Evolutionary conservation across 192 early-diverging fungal genomes (phyloP), one percentile per base, ranked within the genome.

Genomic region (Blastocladiella britannica): DNA sequence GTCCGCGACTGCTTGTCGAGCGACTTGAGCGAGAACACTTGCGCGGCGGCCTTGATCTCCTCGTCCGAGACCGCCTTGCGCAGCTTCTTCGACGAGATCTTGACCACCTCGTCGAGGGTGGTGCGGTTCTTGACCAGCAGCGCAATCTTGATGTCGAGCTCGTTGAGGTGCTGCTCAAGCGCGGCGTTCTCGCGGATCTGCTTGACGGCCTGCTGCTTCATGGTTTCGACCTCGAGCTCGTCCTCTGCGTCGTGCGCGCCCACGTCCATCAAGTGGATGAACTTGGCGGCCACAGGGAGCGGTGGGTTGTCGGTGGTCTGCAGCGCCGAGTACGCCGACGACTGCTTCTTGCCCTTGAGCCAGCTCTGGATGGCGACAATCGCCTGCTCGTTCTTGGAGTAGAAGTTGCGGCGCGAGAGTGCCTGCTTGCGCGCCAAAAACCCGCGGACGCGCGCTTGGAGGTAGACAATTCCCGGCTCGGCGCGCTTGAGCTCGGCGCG

Each of bases 101-200:
- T 76, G 58, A 91, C 69, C 3, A 97, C 88, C 69, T 99, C 96
- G 53, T 99, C 92, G 43, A 99, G 72, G 20, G 90, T 79, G 54
- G 95, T 93, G 29, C 86, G 79, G 70, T 99, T 99, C 62, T 88
- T 87, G 47, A 99, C 82, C 20, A 99, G 75, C 26, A 97, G 73
- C 5, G 92, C 88, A 64, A 99, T 96, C 66, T 99, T 95, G 58
- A 91, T 79, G 60, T 99, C 96, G 1, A 97, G 72, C 37, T 90
- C 84, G 62, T 80, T 88, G 8, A 97, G 64, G 25, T 89, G 77
- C 4, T 68, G 62, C 53, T 90, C 86, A 5, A 80, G 72, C 29
- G 81, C 75, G 51, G 82, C 78, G 70, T 94, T 95, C 60, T 94
- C 89, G 28, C 87, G 74, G 58, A 99, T 99, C 29, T 77, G 73